Base-by-base conservation (phyloP, 129 eudicot species). In the Cynara cardunculus region DNA sequence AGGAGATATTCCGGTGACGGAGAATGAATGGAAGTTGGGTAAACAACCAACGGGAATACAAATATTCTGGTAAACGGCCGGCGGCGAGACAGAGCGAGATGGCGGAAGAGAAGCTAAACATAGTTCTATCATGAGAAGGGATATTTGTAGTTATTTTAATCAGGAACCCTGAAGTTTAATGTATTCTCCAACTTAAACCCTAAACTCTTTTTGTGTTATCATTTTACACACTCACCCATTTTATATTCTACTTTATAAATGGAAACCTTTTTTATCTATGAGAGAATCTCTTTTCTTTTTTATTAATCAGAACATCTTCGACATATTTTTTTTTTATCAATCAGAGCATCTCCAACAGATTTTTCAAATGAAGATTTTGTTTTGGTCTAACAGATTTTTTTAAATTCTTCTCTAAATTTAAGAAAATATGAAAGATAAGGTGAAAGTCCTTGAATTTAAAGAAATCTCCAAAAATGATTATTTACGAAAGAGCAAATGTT, bases 131-230 rank as follows among this genome's bases (percentile, higher is more conserved):
- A 46, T 32, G 30, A 35, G 30, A 34, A 9, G 0, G 78, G 72
- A 59, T 80, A 56, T 69, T n/a, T 44, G 37, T 37, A 37, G 10
- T 9, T 37, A 34, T 39, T 80, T 80, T 14, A 6, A 7, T 1
- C 26, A 11, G 30, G 22, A 35, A 37, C 84, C 84, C 66, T 80
- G n/a, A 32, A 70, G 56, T 56, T 80, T 80, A 2, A 18, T 25
- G 41, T 25, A 12, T 62, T 0, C 3, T 28, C 27, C 78, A 80
- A 72, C 35, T 35, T 71, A 80, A 65, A 24, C 76, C 53, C 65
- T 70, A 0, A 53, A 30, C 4, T 44, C 9, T 30, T 79, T 6
- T 72, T 35, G 46, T 70, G 21, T n/a, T 56, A 18, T 56, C 65
- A n/a, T 6, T 56, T 56, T 56, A 56, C n/a, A 56, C 65, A n/a